Conservation (phyloP, 106 monocot genomes). For the Phalaenopsis equestris region DNA sequence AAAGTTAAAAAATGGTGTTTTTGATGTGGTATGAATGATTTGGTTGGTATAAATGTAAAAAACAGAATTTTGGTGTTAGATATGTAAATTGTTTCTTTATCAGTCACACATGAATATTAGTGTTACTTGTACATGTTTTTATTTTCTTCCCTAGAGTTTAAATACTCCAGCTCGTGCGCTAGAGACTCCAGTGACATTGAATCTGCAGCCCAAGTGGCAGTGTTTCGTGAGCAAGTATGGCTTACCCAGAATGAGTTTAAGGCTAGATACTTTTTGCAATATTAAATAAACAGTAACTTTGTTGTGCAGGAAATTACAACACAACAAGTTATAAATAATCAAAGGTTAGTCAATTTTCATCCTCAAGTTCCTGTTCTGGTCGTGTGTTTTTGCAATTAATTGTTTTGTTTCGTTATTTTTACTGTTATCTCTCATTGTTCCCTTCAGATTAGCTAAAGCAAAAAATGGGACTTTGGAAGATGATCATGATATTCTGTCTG, state of each 20-base stretch:
- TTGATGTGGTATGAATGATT: too few relatives aligned
- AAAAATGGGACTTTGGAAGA: slow-evolving; percentile 28
- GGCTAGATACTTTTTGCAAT: slow-evolving; percentile 1
- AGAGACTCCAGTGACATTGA: slow-evolving; percentile 40
- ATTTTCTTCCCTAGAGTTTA: slow-evolving; percentile 15
- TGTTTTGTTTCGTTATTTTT: background rate
- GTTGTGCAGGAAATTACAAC: slow-evolving; percentile 70
- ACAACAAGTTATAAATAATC: slow-evolving; percentile 75
- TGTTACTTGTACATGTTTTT: background rate
- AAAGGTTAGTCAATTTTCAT: slow-evolving; percentile 42
- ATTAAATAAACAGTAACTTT: slow-evolving; percentile 19
- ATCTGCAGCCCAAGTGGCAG: slow-evolving; percentile 60
- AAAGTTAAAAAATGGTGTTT: too few relatives aligned
- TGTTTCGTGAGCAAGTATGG: slow-evolving; percentile 78
- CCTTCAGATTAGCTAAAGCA: slow-evolving; percentile 40
- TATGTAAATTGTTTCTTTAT: background rate
- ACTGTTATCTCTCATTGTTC: background rate
- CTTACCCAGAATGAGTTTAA: background rate
- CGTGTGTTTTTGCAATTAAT: background rate
- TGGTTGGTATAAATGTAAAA: too few relatives aligned
- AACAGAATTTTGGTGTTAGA: too few relatives aligned
- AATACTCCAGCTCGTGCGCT: background rate
- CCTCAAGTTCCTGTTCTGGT: background rate
- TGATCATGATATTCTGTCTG: slow-evolving; percentile 61
- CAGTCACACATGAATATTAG: background rate